A percentile compares a stretch with the other conserved stretches of the same genome.
These are phyloP conservation scores for Salix dunnii DNA, from an alignment of 345 rosid species.

Conservation along the genomic window DNA sequence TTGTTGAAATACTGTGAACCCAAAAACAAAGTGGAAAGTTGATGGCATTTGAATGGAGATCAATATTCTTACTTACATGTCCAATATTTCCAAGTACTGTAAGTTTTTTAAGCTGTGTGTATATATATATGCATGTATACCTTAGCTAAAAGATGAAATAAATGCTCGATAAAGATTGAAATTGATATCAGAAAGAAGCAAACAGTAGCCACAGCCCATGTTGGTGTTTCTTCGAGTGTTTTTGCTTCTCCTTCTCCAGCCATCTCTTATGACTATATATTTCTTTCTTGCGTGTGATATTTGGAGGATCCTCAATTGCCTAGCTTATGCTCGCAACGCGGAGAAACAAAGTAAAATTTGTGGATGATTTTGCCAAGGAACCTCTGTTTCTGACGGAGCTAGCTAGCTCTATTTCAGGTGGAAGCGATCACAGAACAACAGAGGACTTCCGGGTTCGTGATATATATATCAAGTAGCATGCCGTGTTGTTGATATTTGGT, in stretches of 20 bases:
- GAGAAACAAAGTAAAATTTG: not conserved
- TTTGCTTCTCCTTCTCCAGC: constrained; percentile 24
- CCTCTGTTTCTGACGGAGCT: not conserved
- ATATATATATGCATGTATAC: constrained; percentile 16
- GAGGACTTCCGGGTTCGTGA: not conserved
- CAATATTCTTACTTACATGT: not conserved
- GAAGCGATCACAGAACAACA: not conserved
- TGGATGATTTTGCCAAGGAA: not conserved
- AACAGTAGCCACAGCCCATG: constrained; percentile 86
- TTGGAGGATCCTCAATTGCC: not conserved
- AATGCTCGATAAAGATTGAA: constrained; percentile 56
- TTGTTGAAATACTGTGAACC: constrained; percentile 43
- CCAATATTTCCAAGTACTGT: not conserved
- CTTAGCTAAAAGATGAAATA: constrained; percentile 52
- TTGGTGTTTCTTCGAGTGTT: constrained; percentile 57
- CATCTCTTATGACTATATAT: not conserved
- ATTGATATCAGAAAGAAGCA: constrained; percentile 54
- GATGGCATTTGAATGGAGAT: not conserved
- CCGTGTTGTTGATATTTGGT: too few relatives aligned
- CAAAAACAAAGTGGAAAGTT: not conserved
- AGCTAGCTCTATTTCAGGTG: not conserved
- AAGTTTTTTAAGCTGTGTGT: not conserved
- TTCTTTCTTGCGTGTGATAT: not conserved
- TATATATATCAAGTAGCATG: not conserved
- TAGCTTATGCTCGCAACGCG: not conserved